phyloP scores from a whole-genome alignment of 176 grass and related monocot genomes.

The Stipa capillata region DNA sequence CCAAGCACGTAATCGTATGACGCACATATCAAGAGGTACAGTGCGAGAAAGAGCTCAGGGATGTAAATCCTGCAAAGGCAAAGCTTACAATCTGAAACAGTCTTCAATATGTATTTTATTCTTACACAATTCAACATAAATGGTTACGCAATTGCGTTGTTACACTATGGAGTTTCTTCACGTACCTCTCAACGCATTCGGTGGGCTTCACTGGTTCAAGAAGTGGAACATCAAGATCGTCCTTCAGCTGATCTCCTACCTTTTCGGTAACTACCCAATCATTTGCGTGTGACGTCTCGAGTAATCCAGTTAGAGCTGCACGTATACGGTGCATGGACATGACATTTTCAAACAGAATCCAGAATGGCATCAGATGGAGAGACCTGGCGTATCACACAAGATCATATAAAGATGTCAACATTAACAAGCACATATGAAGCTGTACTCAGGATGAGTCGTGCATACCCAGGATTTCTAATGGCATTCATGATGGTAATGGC shows the following conservation, averaged over 20 bases:
- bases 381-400: constrained; percentile 39
- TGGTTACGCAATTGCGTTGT: background rate
- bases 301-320: constrained; percentile 66
- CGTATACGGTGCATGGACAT: constrained; percentile 95
- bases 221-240: constrained; percentile 39
- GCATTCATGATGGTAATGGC: constrained; percentile 70
- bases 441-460: background rate
- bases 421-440: background rate
- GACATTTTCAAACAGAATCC: constrained; percentile 98
- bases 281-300: constrained; percentile 51
- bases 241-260: constrained; percentile 55
- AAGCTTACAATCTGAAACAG: constrained; percentile 4
- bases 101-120: background rate
- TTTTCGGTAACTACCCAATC: constrained; percentile 96
- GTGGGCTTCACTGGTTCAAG: constrained; percentile 44
- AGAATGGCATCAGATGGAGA: constrained; percentile 91
- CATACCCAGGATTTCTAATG: constrained; percentile 75
- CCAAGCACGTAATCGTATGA: constrained; percentile 65
- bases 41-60: constrained; percentile 56
- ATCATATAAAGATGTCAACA: background rate
- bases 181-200: constrained; percentile 36
- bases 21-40: constrained; percentile 67
- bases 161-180: background rate
- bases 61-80: constrained; percentile 58
- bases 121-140: background rate